These are phyloP conservation scores for Arthrobotrys musiformis DNA, from an alignment of 2,329 filamentous ascomycete genomes.

Conservation along the genomic window DNA sequence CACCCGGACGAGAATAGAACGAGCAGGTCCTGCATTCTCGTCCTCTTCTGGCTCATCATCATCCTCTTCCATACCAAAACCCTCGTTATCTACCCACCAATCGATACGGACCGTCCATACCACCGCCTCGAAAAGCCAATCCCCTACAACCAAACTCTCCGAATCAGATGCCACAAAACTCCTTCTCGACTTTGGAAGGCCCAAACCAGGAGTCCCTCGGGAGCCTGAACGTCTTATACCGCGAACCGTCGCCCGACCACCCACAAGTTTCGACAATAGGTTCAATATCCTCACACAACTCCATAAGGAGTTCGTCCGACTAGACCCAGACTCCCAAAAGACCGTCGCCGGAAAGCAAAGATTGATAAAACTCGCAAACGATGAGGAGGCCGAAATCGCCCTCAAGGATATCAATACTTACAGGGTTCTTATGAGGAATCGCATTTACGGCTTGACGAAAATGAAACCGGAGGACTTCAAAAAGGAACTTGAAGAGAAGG, in stretches of 20 bases:
- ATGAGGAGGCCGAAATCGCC: slow-evolving; percentile 82
- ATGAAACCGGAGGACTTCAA: slow-evolving; percentile 80
- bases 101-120: background rate
- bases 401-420: slow-evolving; percentile 77
- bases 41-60: no score
- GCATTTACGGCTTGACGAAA: slow-evolving; percentile 78
- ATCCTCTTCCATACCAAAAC: background rate
- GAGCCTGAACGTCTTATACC: slow-evolving; percentile 37
- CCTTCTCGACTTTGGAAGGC: slow-evolving; percentile 17
- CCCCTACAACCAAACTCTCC: slow-evolving; percentile 4
- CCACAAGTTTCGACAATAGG: slow-evolving; percentile 13
- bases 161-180: slow-evolving; percentile 20
- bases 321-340: slow-evolving; percentile 72
- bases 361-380: slow-evolving; percentile 75
- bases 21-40: slow-evolving; percentile 1
- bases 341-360: slow-evolving; percentile 68
- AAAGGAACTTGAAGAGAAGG: slow-evolving; percentile 67
- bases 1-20: slow-evolving; percentile 34
- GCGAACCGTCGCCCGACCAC: slow-evolving; percentile 17
- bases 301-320: slow-evolving; percentile 73
- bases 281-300: slow-evolving; percentile 26
- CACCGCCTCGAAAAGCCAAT: background rate
- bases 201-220: slow-evolving; percentile 7
- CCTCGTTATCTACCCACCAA: background rate
- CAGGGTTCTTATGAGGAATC: slow-evolving; percentile 82